Evolutionary conservation across 176 grass and related monocot species (phyloP).

Genomic region (Zoysia japonica): DNA sequence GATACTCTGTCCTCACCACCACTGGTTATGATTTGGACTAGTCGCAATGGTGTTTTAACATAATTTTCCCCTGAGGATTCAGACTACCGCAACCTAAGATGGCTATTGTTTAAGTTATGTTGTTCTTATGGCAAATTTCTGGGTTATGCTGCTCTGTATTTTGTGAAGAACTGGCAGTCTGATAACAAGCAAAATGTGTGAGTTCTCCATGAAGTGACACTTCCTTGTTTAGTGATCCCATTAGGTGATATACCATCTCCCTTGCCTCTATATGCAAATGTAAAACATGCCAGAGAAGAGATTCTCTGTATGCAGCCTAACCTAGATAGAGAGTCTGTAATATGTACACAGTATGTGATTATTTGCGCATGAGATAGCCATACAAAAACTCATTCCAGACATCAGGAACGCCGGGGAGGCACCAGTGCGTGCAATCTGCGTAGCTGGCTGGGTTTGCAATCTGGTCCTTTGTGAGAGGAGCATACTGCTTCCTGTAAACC

Average conservation of each 20-base stretch:
- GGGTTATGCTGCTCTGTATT: neutral
- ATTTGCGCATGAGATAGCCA: slow-evolving; percentile 43
- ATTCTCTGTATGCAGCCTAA: slow-evolving; percentile 21
- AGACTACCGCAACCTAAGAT: too few relatives aligned
- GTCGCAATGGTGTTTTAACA: too few relatives aligned
- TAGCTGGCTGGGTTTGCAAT: slow-evolving; percentile 53
- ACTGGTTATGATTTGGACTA: too few relatives aligned
- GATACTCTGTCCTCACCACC: neutral
- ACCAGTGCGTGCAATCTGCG: slow-evolving; percentile 74
- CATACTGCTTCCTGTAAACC: slow-evolving; percentile 49
- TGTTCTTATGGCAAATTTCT: too few relatives aligned
- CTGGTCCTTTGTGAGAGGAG: slow-evolving; percentile 39
- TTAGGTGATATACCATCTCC: neutral
- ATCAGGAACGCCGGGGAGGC: slow-evolving; percentile 72
- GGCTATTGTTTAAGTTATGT: too few relatives aligned
- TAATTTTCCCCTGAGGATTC: too few relatives aligned
- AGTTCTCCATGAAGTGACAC: neutral
- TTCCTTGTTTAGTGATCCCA: neutral
- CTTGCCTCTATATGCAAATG: neutral
- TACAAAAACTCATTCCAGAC: slow-evolving; percentile 74
- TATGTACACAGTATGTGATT: slow-evolving; percentile 14
- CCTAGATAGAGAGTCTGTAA: neutral
- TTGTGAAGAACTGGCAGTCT: neutral
- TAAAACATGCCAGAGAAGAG: too few relatives aligned
- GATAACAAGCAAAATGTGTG: neutral